These are phyloP conservation scores for Colletotrichum karsti DNA, from an alignment of 2,329 filamentous ascomycete genomes.

Conservation along the genomic window DNA sequence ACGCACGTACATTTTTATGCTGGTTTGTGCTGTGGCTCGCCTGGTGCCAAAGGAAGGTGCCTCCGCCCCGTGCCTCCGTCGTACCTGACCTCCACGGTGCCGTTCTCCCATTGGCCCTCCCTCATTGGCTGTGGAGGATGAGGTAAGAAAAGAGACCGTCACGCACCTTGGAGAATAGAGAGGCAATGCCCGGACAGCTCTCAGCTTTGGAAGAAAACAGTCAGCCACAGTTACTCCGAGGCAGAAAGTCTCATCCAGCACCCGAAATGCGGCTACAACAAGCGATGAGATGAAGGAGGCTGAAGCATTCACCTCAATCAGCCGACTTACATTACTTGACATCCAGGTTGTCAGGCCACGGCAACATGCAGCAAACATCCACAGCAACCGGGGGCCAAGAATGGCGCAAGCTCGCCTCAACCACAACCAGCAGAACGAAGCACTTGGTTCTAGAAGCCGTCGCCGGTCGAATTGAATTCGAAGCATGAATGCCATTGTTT, in stretches of 20 bases:
- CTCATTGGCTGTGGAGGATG: background rate
- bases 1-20: background rate
- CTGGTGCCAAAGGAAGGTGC: conserved; percentile 11
- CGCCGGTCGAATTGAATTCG: background rate
- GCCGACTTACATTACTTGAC: background rate
- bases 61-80: background rate
- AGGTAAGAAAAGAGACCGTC: conserved; percentile 20
- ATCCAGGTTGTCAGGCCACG: background rate
- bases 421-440: background rate
- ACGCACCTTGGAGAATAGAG: background rate
- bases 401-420: conserved; percentile 17
- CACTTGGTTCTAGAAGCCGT: background rate
- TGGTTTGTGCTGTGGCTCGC: background rate
- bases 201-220: background rate
- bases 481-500: conserved; percentile 9
- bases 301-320: background rate
- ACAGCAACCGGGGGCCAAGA: background rate
- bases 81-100: conserved; percentile 8
- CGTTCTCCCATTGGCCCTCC: background rate
- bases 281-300: background rate
- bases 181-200: background rate
- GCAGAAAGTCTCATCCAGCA: background rate
- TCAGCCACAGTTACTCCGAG: background rate
- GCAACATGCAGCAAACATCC: background rate
- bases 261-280: background rate